Evolutionary conservation across 2,329 filamentous ascomycete genomes (phyloP).

Genomic region (Rhinocladiella similis): DNA sequence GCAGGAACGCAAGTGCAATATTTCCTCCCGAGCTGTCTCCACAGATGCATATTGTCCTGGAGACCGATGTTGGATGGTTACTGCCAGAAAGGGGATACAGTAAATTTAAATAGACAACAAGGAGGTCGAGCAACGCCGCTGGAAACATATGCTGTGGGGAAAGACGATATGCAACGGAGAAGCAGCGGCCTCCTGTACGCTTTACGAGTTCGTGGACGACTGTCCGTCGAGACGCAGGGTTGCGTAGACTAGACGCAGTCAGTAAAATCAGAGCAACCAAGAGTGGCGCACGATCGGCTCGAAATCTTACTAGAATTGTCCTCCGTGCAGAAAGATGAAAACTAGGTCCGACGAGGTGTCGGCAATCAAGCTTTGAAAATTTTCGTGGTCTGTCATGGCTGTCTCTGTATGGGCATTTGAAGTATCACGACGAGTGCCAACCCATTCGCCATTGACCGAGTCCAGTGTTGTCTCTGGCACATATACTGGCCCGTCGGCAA

Average conservation of each 20-base stretch:
- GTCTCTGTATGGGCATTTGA: neutral
- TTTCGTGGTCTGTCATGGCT: neutral
- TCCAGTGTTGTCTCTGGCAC: neutral
- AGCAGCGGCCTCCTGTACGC: slow-evolving; percentile 39
- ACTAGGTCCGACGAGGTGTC: no score
- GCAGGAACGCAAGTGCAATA: slow-evolving; percentile 39
- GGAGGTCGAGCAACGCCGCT: slow-evolving; percentile 43
- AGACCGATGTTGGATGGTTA: slow-evolving; percentile 40
- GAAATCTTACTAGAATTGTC: slow-evolving; percentile 1
- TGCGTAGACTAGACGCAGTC: slow-evolving; percentile 7
- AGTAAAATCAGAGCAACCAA: neutral
- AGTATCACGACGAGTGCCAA: neutral
- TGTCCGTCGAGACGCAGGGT: slow-evolving; percentile 35
- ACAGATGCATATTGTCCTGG: slow-evolving; percentile 41
- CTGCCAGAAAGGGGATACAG: slow-evolving; percentile 44
- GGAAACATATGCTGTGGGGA: slow-evolving; percentile 49
- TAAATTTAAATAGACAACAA: slow-evolving; percentile 45
- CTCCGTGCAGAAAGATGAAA: slow-evolving; percentile 1
- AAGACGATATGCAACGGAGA: slow-evolving; percentile 46
- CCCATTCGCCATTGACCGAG: slow-evolving; percentile 1
- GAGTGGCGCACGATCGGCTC: neutral
- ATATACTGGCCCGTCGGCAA: neutral
- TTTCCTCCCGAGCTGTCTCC: slow-evolving; percentile 47
- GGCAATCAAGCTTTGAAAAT: no score
- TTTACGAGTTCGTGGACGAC: slow-evolving; percentile 35